Base-by-base conservation (phyloP, 192 early-diverging fungal genomes). In the Mortierella alpina region DNA sequence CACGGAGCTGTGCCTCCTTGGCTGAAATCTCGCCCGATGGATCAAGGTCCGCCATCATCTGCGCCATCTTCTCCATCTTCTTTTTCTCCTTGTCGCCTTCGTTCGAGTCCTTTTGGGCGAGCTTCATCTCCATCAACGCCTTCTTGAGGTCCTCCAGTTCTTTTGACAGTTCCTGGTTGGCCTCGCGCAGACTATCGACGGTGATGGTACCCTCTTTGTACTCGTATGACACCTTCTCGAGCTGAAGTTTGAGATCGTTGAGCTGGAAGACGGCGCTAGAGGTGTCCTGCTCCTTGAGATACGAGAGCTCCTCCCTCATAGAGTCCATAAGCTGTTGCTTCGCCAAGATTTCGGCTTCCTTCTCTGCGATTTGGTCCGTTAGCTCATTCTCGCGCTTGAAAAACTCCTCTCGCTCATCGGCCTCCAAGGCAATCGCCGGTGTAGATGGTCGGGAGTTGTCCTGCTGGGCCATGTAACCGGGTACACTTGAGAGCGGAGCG, bases 361-460 rank as follows among this genome's bases (percentile, higher is more conserved):
- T 97, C 59, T 98, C 95, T 7, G 96, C 90, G 55, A 99, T 84
- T 68, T 95, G 91, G 72, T 99, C 97, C 63, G 90, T 92, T 66
- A 99, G 88, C 78, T 99, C 98, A 82, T 97, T 97, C 82, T 99
- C 98, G 42, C 98, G 90, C 52, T 90, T 88, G 82, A 98, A 75
- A 75, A 99, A 98, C 61, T 96, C 97, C 54, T 99, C 97, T 40
- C 95, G 88, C 82, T 98, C 96, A 81, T 98, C 98, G 52, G 95
- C 89, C 59, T 90, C 89, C 55, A 98, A 75, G 47, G 85, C 85
- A 23, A 91, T 87, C 3, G 91, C 91, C 11, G 97, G 96, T 14
- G 97, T 98, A 2, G 86, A 72, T 4, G 93, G 85, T 48, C 95
- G 84, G 5, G 91, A 88, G 1, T 76, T 75, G 63, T 86, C 83